Base-by-base conservation (phyloP, 2,329 filamentous ascomycete genomes). In the Colletotrichum sojae region DNA sequence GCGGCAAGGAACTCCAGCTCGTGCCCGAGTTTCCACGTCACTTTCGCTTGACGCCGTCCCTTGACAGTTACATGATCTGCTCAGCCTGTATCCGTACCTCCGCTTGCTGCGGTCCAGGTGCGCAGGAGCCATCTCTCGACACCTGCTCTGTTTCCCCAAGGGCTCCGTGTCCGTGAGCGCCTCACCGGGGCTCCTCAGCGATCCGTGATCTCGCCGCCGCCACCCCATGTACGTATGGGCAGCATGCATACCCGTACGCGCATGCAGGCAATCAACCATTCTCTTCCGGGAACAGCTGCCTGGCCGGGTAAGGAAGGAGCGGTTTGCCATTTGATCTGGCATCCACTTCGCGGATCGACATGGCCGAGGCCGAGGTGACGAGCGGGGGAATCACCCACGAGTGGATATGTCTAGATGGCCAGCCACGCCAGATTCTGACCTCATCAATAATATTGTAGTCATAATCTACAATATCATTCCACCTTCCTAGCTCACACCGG, bases 131-230 rank as follows among this genome's bases (percentile, higher is more conserved):
- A 70, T 58, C 13, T 63, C 58, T 63, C 68, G 68, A 68, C 53
- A 70, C 68, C 53, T 70, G 64, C 68, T 63, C 48, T 22, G 53
- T 58, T 62, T 58, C 46, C 56, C 52, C 22, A 46, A 43, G 55
- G 51, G 54, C 36, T 31, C 60, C 53, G 43, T 46, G 45, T 51
- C 54, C 36, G 63, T 70, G 54, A 60, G 55, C 45, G 31, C 20
- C 27, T 16, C 49, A n/a, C 48, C 31, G 52, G 66, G 66, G 56
- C 66, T 66, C 55, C 49, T 69, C 51, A 55, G 62, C 55, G 62
- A 66, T 69, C 66, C 55, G 62, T 65, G 66, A 69, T 69, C 61
- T 69, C 66, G 66, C 62, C 66, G 62, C 66, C 65, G 60, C 65
- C 66, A 69, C 56, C 66, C 66, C 66, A 66, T 60, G 66, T 69